These are phyloP conservation scores for Cucurbita ficifolia DNA, from an alignment of 306 rosid genomes.

Conservation along the genomic window DNA sequence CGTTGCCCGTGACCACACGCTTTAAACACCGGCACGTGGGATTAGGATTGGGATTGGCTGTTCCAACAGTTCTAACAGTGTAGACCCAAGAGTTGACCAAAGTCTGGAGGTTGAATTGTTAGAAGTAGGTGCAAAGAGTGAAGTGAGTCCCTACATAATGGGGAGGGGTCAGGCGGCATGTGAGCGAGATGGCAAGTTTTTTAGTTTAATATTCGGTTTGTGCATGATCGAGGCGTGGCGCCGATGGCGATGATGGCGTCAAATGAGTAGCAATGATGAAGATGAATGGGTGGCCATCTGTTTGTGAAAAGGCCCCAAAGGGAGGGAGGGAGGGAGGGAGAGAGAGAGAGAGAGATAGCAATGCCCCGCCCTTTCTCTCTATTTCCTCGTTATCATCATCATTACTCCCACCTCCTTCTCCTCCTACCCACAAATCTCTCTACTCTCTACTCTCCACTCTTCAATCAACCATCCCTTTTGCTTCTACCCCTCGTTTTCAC, in stretches of 20 bases:
- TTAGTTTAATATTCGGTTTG: background rate
- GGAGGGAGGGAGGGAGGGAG: too few relatives aligned
- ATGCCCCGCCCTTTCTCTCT: background rate
- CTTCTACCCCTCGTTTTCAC: background rate
- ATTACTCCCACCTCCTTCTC: background rate
- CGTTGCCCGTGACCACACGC: background rate
- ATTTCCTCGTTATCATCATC: background rate
- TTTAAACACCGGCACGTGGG: too few relatives aligned
- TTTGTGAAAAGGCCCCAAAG: background rate
- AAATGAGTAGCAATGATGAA: constrained; percentile 39
- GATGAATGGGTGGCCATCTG: constrained; percentile 12
- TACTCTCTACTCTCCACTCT: background rate
- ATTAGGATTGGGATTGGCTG: too few relatives aligned
- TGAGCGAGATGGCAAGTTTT: background rate
- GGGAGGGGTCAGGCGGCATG: background rate
- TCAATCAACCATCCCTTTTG: too few relatives aligned
- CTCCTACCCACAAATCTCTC: background rate
- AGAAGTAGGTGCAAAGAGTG: too few relatives aligned
- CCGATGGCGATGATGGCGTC: constrained; percentile 29
- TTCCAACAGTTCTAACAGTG: too few relatives aligned
- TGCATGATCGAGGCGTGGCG: constrained; percentile 62
- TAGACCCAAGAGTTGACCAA: too few relatives aligned
- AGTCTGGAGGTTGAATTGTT: too few relatives aligned
- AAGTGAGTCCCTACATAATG: too few relatives aligned
- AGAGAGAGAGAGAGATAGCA: too few relatives aligned